These are phyloP conservation scores for Rhizopogon hawkerae DNA, from an alignment of 1,284 basidiomycete species.

Conservation along the genomic window DNA sequence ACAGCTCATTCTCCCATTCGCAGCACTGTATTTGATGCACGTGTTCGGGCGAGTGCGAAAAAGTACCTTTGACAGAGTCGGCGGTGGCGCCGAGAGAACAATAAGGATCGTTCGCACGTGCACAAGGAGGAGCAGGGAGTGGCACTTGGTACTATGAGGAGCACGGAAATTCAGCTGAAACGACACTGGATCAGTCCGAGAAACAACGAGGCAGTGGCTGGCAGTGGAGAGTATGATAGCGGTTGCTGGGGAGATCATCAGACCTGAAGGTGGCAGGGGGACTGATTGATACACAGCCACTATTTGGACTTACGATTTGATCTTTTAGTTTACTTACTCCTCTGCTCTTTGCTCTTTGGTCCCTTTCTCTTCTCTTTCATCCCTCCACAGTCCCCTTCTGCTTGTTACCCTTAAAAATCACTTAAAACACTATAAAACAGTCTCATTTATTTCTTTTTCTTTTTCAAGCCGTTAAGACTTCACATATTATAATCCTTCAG, in stretches of 20 bases:
- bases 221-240: not conserved
- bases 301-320: not conserved
- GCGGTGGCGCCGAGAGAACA: not conserved
- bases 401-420: not conserved
- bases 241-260: no score
- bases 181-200: no score
- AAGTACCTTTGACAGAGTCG: conserved; percentile 56
- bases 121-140: not conserved
- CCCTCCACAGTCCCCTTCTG: not conserved
- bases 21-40: conserved; percentile 71
- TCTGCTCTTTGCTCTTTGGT: conserved; percentile 18
- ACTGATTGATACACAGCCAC: not conserved
- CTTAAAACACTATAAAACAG: conserved; percentile 7
- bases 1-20: conserved; percentile 78
- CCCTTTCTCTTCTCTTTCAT: conserved; percentile 16
- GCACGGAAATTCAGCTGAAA: not conserved
- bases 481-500: conserved; percentile 11
- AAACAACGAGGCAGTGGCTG: not conserved
- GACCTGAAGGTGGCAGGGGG: not conserved
- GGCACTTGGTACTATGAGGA: not conserved
- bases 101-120: not conserved
- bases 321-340: not conserved
- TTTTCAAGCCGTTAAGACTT: no score
- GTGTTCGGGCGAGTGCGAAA: conserved; percentile 80
- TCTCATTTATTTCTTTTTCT: conserved; percentile 15